Percentiles rank a stretch among this genome's conserved stretches.
Conservation (phyloP, 1,284 basidiomycete genomes). For the Neonothopanus nambi region DNA sequence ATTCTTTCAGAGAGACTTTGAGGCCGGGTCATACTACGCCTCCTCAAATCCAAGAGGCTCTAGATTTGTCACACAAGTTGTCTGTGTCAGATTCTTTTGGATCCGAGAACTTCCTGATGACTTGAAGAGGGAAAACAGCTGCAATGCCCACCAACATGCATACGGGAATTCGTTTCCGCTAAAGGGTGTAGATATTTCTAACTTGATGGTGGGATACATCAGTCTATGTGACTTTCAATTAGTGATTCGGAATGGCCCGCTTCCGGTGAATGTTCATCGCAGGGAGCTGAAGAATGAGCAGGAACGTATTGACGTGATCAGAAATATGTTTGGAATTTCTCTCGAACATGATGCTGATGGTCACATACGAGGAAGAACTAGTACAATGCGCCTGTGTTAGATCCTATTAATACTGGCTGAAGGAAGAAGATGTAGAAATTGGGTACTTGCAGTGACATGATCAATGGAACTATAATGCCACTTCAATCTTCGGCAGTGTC, state of each 20-base stretch:
- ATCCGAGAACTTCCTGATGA: constrained; percentile 15
- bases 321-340: constrained; percentile 32
- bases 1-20: constrained; percentile 31
- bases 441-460: too few relatives aligned
- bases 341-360: constrained; percentile 22
- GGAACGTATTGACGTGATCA: constrained; percentile 33
- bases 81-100: constrained; percentile 29
- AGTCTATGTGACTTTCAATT: constrained; percentile 27
- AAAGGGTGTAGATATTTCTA: background rate
- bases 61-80: constrained; percentile 33
- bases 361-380: constrained; percentile 26
- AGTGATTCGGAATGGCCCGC: constrained; percentile 28
- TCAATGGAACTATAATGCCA: too few relatives aligned
- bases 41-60: constrained; percentile 10
- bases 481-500: too few relatives aligned
- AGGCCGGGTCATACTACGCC: constrained; percentile 28
- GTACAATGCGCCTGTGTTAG: too few relatives aligned
- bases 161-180: too few relatives aligned
- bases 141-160: too few relatives aligned
- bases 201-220: background rate
- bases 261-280: constrained; percentile 29
- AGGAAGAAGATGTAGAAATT: too few relatives aligned
- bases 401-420: too few relatives aligned
- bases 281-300: constrained; percentile 28
- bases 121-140: background rate